Percentiles rank a stretch among this genome's conserved stretches.
Evolutionary conservation across 805 yeast genomes (phyloP).

Genomic region (Lachancea mirantina): DNA sequence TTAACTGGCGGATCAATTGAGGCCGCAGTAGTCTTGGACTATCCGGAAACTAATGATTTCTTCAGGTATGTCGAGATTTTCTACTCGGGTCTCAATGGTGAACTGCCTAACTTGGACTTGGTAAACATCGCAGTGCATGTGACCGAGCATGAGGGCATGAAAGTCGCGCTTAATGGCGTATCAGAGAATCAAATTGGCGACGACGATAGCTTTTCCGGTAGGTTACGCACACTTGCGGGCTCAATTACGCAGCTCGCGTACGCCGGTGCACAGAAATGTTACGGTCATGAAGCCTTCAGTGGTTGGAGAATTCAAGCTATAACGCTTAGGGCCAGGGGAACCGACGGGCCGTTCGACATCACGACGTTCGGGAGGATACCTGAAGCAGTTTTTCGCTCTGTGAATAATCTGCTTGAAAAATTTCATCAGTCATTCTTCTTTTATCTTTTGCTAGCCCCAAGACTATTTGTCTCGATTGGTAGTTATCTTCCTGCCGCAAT

Average conservation of each 20-base stretch:
- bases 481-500: slow-evolving; percentile 86
- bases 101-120: slow-evolving; percentile 87
- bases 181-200: slow-evolving; percentile 40
- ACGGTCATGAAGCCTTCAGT: slow-evolving; percentile 86
- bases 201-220: slow-evolving; percentile 39
- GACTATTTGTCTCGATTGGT: slow-evolving; percentile 83
- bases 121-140: slow-evolving; percentile 74
- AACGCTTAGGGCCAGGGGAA: slow-evolving; percentile 65
- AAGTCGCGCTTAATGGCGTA: slow-evolving; percentile 57
- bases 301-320: slow-evolving; percentile 95
- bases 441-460: slow-evolving; percentile 73
- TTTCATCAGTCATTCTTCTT: slow-evolving; percentile 97
- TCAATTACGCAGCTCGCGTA: slow-evolving; percentile 66
- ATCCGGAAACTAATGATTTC: slow-evolving; percentile 55
- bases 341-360: slow-evolving; percentile 57
- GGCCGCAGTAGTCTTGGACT: slow-evolving; percentile 81
- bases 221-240: slow-evolving; percentile 50
- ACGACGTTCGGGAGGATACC: slow-evolving; percentile 88
- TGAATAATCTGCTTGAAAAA: slow-evolving; percentile 87
- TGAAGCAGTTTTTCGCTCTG: slow-evolving; percentile 81
- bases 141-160: slow-evolving; percentile 68
- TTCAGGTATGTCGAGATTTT: slow-evolving; percentile 66
- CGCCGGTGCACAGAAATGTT: slow-evolving; percentile 56
- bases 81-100: slow-evolving; percentile 91
- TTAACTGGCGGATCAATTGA: slow-evolving; percentile 91